These are phyloP conservation scores for Rhizoctonia solani DNA, from an alignment of 1,284 basidiomycete species.

Conservation along the genomic window DNA sequence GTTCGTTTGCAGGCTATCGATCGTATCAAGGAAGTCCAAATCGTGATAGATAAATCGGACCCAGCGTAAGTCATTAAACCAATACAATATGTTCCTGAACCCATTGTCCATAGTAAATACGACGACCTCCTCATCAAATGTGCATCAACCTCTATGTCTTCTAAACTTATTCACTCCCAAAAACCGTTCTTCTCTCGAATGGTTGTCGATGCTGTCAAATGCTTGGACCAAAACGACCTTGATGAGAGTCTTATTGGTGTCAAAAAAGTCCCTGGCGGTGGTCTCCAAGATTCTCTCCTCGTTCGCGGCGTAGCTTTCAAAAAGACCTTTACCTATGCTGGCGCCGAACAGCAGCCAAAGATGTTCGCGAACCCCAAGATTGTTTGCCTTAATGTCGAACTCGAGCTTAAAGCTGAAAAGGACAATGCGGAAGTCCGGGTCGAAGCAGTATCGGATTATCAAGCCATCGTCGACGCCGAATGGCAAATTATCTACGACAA, in stretches of 20 bases:
- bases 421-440: constrained; percentile 99
- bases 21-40: constrained; percentile 87
- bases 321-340: constrained; percentile 99
- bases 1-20: constrained; percentile 70
- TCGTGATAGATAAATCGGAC: constrained; percentile 89
- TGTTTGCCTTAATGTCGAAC: constrained; percentile 95
- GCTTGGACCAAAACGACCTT: constrained; percentile 89
- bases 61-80: constrained; percentile 65
- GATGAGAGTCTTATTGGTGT: constrained; percentile 97
- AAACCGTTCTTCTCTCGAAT: constrained; percentile 99
- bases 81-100: neutral
- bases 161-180: constrained; percentile 98
- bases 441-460: constrained; percentile 95
- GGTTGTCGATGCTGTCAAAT: constrained; percentile 96
- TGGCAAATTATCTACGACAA: constrained; percentile 99
- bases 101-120: constrained; percentile 66
- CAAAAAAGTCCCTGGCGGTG: constrained; percentile 99
- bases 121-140: constrained; percentile 93
- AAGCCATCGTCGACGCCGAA: constrained; percentile 98
- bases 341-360: constrained; percentile 99
- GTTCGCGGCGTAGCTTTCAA: constrained; percentile 96
- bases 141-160: constrained; percentile 98
- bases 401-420: constrained; percentile 99
- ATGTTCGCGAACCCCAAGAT: constrained; percentile 88
- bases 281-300: constrained; percentile 93